Evolutionary conservation across 2,329 filamentous ascomycete genomes (phyloP).

Genomic region (Stagonosporopsis cucurbitacearum): DNA sequence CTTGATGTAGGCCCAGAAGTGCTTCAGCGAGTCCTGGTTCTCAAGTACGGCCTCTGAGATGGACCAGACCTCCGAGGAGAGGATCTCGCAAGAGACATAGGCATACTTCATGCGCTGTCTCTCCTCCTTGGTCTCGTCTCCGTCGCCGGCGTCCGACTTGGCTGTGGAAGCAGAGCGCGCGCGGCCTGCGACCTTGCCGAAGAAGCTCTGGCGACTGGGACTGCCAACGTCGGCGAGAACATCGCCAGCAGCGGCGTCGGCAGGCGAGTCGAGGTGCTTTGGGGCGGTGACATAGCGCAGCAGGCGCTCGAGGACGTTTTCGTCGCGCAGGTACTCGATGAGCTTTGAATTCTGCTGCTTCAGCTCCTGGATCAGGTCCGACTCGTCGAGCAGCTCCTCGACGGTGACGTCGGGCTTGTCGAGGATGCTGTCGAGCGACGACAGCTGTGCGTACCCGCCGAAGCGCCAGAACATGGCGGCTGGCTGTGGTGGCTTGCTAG

Average conservation of each 20-base stretch:
- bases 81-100: constrained; percentile 88
- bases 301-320: constrained; percentile 80
- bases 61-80: constrained; percentile 96
- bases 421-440: constrained; percentile 93
- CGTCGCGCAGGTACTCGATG: constrained; percentile 92
- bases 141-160: constrained; percentile 52
- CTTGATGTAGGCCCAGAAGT: constrained; percentile 91
- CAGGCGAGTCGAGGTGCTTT: constrained; percentile 55
- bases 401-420: constrained; percentile 94
- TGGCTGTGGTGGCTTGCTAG: constrained; percentile 30
- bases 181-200: constrained; percentile 52
- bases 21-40: constrained; percentile 75
- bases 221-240: constrained; percentile 51
- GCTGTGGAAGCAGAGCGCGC: constrained; percentile 54
- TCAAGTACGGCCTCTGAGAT: constrained; percentile 93
- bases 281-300: constrained; percentile 92
- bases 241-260: constrained; percentile 51
- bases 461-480: constrained; percentile 95
- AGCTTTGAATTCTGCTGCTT: constrained; percentile 98
- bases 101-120: constrained; percentile 93
- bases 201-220: constrained; percentile 52
- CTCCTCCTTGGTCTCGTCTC: constrained; percentile 75
- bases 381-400: constrained; percentile 94
- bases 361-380: constrained; percentile 94
- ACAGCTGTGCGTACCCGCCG: constrained; percentile 97